Percentiles rank a stretch among this genome's conserved stretches.
These are phyloP conservation scores for Starmerella potacharoeniae DNA, from an alignment of 805 yeast genomes.

Conservation along the genomic window DNA sequence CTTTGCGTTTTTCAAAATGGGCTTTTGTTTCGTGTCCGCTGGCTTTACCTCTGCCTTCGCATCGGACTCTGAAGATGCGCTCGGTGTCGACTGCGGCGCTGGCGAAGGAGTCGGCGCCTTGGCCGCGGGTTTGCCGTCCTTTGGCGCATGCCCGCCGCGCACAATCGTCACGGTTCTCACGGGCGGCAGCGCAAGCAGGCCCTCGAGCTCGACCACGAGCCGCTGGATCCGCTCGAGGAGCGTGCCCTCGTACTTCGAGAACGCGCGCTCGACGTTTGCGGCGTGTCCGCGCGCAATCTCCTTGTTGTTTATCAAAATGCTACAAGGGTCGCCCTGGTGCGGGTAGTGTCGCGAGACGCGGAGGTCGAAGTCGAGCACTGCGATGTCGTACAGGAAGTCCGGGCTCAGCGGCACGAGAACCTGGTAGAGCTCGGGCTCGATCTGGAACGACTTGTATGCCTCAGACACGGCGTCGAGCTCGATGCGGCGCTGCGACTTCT, in stretches of 20 bases:
- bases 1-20: no score
- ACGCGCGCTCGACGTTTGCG: constrained; percentile 56
- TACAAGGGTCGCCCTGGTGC: constrained; percentile 20
- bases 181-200: constrained; percentile 47
- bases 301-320: constrained; percentile 40
- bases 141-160: background rate
- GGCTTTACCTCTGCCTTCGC: background rate
- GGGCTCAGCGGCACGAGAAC: constrained; percentile 49
- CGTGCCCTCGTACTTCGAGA: constrained; percentile 31
- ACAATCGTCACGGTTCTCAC: constrained; percentile 53
- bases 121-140: background rate
- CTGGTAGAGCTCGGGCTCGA: constrained; percentile 19
- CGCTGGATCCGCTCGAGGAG: constrained; percentile 44
- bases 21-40: no score
- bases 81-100: background rate
- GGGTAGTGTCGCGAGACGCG: constrained; percentile 50
- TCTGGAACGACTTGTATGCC: constrained; percentile 11
- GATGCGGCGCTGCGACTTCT: constrained; percentile 17
- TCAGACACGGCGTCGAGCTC: constrained; percentile 18
- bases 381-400: constrained; percentile 57
- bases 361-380: constrained; percentile 41
- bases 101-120: background rate
- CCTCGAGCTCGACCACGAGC: constrained; percentile 48
- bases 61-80: background rate
- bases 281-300: constrained; percentile 63